Percentiles rank a stretch among this genome's conserved stretches.
Conservation (phyloP, 2,329 filamentous ascomycete genomes). For the Calonectria montana region DNA sequence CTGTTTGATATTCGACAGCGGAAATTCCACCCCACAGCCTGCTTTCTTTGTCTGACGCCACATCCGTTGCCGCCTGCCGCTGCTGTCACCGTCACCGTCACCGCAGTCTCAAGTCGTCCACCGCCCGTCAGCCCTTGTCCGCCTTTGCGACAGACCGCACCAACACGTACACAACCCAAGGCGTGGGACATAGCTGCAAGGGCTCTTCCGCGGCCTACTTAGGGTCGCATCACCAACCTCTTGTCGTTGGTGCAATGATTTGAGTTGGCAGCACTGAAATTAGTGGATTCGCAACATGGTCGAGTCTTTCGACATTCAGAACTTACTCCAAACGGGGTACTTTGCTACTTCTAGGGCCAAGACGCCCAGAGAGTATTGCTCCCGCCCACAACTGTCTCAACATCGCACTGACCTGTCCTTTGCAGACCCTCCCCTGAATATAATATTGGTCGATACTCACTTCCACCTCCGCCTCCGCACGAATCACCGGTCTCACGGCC, state of each 20-base stretch:
- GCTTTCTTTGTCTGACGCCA: constrained; percentile 7
- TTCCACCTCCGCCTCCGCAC: constrained; percentile 32
- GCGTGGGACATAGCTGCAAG: not conserved
- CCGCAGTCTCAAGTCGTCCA: constrained; percentile 5
- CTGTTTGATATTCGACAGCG: constrained; percentile 21
- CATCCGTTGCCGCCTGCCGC: not conserved
- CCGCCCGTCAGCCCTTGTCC: constrained; percentile 26
- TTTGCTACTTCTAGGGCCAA: constrained; percentile 60
- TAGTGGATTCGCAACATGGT: constrained; percentile 52
- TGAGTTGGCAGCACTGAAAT: constrained; percentile 32
- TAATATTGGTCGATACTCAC: constrained; percentile 31
- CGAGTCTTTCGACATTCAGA: constrained; percentile 57
- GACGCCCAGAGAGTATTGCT: constrained; percentile 44
- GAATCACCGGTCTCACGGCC: constrained; percentile 30
- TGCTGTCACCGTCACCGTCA: not conserved
- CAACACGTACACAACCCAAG: constrained; percentile 16
- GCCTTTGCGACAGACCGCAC: constrained; percentile 36
- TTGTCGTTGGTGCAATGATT: constrained; percentile 33
- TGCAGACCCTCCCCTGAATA: constrained; percentile 32
- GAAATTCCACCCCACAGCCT: constrained; percentile 17
- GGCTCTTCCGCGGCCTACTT: not conserved
- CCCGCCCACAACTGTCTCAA: not conserved
- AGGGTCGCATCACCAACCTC: constrained; percentile 24
- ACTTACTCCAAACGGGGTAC: constrained; percentile 61
- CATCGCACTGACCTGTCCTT: constrained; percentile 26